Conservation (phyloP, 441 rosid species). For the Flueggea neowawraea region DNA sequence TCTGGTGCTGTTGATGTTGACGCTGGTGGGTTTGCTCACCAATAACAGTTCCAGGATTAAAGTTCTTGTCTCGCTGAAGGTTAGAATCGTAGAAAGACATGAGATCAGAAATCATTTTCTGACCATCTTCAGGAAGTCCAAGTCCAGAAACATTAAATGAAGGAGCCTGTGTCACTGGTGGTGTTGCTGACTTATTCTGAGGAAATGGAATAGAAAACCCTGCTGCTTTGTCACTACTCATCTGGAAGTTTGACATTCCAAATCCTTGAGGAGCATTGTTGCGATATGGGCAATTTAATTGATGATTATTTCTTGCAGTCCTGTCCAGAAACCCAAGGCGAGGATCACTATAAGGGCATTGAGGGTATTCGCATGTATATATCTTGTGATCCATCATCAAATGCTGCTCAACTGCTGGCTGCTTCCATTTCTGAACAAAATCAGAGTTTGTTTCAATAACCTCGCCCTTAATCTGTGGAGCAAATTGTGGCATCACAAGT, state of each 20-base stretch:
- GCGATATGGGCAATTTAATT: constrained; percentile 32
- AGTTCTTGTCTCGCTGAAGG: constrained; percentile 23
- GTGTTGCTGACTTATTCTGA: constrained; percentile 19
- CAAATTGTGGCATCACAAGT: constrained; percentile 16
- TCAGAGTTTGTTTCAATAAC: constrained; percentile 22
- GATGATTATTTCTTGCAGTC: constrained; percentile 48
- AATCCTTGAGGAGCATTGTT: constrained; percentile 20
- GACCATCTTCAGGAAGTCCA: constrained; percentile 40
- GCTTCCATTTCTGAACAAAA: constrained; percentile 38
- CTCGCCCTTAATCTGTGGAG: constrained; percentile 36
- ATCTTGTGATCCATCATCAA: constrained; percentile 22
- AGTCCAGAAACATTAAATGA: constrained; percentile 25
- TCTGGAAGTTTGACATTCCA: constrained; percentile 24
- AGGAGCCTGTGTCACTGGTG: constrained; percentile 13
- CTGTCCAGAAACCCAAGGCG: constrained; percentile 37
- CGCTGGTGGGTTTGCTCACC: constrained; percentile 17
- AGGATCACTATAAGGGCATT: constrained; percentile 37
- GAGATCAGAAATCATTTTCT: constrained; percentile 30
- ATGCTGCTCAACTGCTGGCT: constrained; percentile 19
- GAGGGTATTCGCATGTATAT: constrained; percentile 38
- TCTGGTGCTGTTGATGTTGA: constrained; percentile 10
- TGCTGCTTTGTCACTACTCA: constrained; percentile 14
- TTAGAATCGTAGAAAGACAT: constrained; percentile 32
- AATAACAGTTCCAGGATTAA: constrained; percentile 12
- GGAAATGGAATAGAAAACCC: constrained; percentile 22